A percentile compares a stretch with the other conserved stretches of the same genome.
Evolutionary conservation across 345 rosid species (phyloP).

Genomic region (Erysimum cheiranthoides): DNA sequence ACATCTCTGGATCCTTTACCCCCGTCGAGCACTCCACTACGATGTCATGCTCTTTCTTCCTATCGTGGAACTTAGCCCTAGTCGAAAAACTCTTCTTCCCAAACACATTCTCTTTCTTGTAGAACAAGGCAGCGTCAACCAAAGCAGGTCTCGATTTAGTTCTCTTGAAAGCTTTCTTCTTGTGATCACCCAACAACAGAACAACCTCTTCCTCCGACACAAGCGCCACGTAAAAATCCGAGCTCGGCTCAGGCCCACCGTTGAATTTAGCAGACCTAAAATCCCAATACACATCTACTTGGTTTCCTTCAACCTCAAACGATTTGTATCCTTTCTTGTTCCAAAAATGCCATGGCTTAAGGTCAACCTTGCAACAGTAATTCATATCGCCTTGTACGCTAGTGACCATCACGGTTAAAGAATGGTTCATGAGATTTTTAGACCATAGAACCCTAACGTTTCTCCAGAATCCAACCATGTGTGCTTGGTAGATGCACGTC

Average conservation of each 20-base stretch:
- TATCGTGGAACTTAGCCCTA: slow-evolving; percentile 69
- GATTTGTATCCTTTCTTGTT: slow-evolving; percentile 77
- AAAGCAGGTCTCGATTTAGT: slow-evolving; percentile 79
- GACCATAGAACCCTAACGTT: slow-evolving; percentile 70
- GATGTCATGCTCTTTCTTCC: slow-evolving; percentile 75
- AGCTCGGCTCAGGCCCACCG: slow-evolving; percentile 67
- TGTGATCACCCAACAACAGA: slow-evolving; percentile 72
- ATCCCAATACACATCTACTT: slow-evolving; percentile 74
- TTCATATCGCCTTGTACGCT: slow-evolving; percentile 58
- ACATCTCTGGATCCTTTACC: slow-evolving; percentile 77
- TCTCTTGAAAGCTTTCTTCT: slow-evolving; percentile 83
- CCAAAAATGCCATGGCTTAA: slow-evolving; percentile 91
- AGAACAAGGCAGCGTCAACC: slow-evolving; percentile 61
- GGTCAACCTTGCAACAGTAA: slow-evolving; percentile 66
- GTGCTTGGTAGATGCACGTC: slow-evolving; percentile 66
- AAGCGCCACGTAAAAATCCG: slow-evolving; percentile 78
- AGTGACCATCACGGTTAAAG: slow-evolving; percentile 59
- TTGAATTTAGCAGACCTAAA: slow-evolving; percentile 78
- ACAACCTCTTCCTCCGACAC: slow-evolving; percentile 84
- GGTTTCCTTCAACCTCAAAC: slow-evolving; percentile 62
- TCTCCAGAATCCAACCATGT: slow-evolving; percentile 67
- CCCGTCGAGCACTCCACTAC: slow-evolving; percentile 73
- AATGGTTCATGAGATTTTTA: slow-evolving; percentile 73
- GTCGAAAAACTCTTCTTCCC: slow-evolving; percentile 77
- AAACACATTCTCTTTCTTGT: slow-evolving; percentile 87